Conservation (phyloP, 2,329 filamentous ascomycete genomes). For the Diplodia mutila region DNA sequence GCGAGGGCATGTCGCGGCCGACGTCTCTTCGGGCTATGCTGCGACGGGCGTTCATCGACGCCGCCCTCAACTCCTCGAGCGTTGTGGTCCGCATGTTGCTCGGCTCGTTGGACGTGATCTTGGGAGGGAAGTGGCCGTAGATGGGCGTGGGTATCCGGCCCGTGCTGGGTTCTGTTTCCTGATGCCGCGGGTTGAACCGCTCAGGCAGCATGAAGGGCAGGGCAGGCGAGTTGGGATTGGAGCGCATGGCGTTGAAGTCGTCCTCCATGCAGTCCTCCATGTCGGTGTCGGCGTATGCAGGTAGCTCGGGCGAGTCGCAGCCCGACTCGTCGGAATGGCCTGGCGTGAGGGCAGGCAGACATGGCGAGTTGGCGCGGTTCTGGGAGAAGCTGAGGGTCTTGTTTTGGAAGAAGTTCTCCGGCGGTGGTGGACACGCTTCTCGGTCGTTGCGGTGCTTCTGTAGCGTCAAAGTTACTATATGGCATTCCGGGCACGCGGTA, state of each 20-base stretch:
- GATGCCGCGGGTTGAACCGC: slow-evolving; percentile 38
- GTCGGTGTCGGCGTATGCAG: slow-evolving; percentile 40
- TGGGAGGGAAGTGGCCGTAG: slow-evolving; percentile 40
- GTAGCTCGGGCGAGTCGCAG: slow-evolving; percentile 36
- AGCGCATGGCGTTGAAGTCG: slow-evolving; percentile 37
- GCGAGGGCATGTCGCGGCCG: slow-evolving; percentile 43
- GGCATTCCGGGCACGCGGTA: background rate
- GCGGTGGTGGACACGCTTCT: slow-evolving; percentile 28
- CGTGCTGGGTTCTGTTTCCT: slow-evolving; percentile 30
- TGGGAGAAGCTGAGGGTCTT: slow-evolving; percentile 32
- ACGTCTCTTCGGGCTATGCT: slow-evolving; percentile 29
- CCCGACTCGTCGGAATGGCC: slow-evolving; percentile 35
- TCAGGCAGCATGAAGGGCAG: slow-evolving; percentile 40
- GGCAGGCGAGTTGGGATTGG: slow-evolving; percentile 42
- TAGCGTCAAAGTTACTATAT: background rate
- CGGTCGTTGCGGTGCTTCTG: slow-evolving; percentile 20
- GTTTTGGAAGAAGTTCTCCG: slow-evolving; percentile 29
- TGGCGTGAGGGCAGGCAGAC: slow-evolving; percentile 36
- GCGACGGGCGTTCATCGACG: background rate
- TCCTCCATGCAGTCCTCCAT: slow-evolving; percentile 40
- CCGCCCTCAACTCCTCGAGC: slow-evolving; percentile 19
- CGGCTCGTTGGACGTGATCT: slow-evolving; percentile 6
- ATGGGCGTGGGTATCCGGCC: slow-evolving; percentile 47
- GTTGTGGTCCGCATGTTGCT: slow-evolving; percentile 4
- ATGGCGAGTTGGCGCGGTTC: slow-evolving; percentile 36